These are phyloP conservation scores for Monosporascus sp. DNA, from an alignment of 2,329 filamentous ascomycete species.

Conservation along the genomic window DNA sequence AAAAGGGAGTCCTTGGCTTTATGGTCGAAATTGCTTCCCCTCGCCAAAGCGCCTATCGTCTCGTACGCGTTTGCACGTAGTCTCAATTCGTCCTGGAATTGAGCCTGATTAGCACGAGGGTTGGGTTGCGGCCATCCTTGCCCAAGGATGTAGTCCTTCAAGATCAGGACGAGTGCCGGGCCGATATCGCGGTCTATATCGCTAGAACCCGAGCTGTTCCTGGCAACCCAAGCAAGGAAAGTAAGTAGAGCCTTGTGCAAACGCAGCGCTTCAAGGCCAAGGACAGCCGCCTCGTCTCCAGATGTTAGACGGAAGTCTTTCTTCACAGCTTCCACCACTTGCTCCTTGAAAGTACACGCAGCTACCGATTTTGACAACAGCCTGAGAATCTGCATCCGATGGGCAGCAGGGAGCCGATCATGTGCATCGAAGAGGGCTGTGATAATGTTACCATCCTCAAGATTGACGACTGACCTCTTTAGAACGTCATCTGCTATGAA, in stretches of 20 bases:
- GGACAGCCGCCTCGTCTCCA: slow-evolving; percentile 31
- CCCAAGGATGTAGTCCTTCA: slow-evolving; percentile 68
- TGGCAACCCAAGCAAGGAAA: slow-evolving; percentile 82
- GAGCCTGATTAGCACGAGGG: slow-evolving; percentile 36
- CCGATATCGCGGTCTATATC: slow-evolving; percentile 61
- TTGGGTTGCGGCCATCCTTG: slow-evolving; percentile 75
- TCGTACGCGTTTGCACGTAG: slow-evolving; percentile 83
- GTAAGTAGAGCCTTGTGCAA: slow-evolving; percentile 77
- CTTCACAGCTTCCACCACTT: slow-evolving; percentile 66
- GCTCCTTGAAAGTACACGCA: slow-evolving; percentile 63
- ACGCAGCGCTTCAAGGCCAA: slow-evolving; percentile 69
- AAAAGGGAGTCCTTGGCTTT: slow-evolving; percentile 48
- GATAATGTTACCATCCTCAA: slow-evolving; percentile 64
- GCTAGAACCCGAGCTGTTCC: slow-evolving; percentile 54
- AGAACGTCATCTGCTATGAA: slow-evolving; percentile 85
- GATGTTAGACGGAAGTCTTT: slow-evolving; percentile 49
- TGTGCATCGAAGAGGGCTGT: slow-evolving; percentile 67
- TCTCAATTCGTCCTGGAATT: slow-evolving; percentile 53
- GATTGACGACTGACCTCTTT: slow-evolving; percentile 68
- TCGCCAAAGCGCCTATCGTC: slow-evolving; percentile 76
- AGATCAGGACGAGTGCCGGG: slow-evolving; percentile 58
- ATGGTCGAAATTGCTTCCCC: slow-evolving; percentile 53
- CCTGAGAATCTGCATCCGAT: slow-evolving; percentile 71
- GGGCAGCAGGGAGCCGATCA: slow-evolving; percentile 61
- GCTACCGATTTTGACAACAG: slow-evolving; percentile 71